Base-by-base conservation (phyloP, 495 filamentous ascomycete species). In the Penicillium cosmopolitanum region DNA sequence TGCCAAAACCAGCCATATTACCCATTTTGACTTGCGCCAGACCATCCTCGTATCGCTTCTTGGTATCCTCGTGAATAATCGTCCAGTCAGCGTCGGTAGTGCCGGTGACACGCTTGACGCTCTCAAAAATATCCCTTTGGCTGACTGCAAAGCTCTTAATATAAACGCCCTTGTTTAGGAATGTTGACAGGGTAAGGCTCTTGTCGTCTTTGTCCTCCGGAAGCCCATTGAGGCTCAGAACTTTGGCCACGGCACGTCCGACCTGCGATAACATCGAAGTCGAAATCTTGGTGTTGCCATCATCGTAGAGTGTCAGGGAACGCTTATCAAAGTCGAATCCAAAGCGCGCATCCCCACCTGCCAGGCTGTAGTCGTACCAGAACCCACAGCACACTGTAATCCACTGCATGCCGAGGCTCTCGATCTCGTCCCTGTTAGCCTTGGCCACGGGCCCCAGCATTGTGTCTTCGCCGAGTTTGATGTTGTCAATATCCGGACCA, bases 331-430 rank as follows among this genome's bases (percentile, higher is more conserved):
- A 68, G 56, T 85, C 80, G 68, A 85, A 81, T 2, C 83, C 83
- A 61, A 74, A 82, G 9, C 61, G 58, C 1, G 62, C 12, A 0
- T 63, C 60, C 0, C 71, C 69, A 4, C 70, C 58, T 0, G 73
- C 70, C 4, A 85, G 51, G 60, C 74, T 80, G 51, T 72, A 85
- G 35, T 85, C 82, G 63, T 84, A 86, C 83, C 83, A 85, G 56
- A 82, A 81, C 3, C 76, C 73, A 60, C 74, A 79, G 12, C 63
- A 61, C 4, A 89, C 60, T 1, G 66, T 77, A 52, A 87, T 79
- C 79, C 80, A 87, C 50, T 76, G 69, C 58, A 71, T 69, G 0
- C 79, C 81, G 0, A 80, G 65, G 11, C 63, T 62, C 60, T 82
- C 74, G 44, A 88, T 80, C 50, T 70, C 66, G 21, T 66, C 67